Base-by-base conservation (phyloP, 1,139 yeast species). In the Waltiozyma solani region DNA sequence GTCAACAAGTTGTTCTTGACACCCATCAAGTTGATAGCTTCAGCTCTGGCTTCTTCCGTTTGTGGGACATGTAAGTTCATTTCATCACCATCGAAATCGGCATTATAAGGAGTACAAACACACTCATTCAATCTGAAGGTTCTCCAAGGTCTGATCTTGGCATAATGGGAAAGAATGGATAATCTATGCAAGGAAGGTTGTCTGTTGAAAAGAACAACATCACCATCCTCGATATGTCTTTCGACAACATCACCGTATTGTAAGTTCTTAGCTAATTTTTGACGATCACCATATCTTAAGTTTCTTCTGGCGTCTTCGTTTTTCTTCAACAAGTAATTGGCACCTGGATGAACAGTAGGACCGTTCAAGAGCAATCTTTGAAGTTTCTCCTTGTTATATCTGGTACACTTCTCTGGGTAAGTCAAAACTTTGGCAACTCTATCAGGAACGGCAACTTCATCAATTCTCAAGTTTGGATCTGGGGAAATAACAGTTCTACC, bases 21-120 rank as follows among this genome's bases (percentile, higher is more conserved):
- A 38, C 98, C 98, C 99, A 93, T 93, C 53, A 93, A 70, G 53
- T 85, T 85, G 60, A 91, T 86, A 15, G 98, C 98, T 62, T 93
- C 98, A 0, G 98, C 95, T 50, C 98, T 71, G 1, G 98, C 98
- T 62, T 93, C 99, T 62, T 93, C 98, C 1, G 98, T 91, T 63
- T 93, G 99, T 2, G 98, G 98, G 34, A 93, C 98, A 57, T 93
- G 99, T 57, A 93, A 69, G 60, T 93, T 93, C 99, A 93, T 93
- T 63, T 93, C 99, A 63, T 93, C 99, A 61, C 99, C 99, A 62
- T 93, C 99, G 57, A 93, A 93, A 73, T 93, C 99, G 33, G 99
- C 99, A 61, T 93, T 93, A 64, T 91, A 93, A 2, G 98, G 98
- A 0, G 98, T 91, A 68, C 99, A 93, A 14, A 91, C 98, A 81